Percentiles rank a stretch among this genome's conserved stretches.
Conservation (phyloP, 2,329 filamentous ascomycete species). For the Diaporthe vexans region DNA sequence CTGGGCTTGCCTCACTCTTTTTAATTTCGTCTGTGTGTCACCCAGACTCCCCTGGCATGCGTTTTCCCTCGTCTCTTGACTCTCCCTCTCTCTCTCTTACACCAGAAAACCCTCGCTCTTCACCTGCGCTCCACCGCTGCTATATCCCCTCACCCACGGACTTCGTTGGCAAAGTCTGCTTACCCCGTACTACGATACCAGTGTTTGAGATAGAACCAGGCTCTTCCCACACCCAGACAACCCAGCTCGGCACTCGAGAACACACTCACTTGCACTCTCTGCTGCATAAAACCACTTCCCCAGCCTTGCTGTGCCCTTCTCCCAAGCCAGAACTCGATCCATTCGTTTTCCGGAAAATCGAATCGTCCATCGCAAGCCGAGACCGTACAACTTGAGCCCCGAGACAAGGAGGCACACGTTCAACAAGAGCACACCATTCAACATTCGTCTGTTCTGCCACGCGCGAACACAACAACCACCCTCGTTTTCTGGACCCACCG, state of each 20-base stretch:
- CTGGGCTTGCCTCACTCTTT: conserved; percentile 34
- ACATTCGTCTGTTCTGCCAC: not conserved
- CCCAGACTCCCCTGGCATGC: conserved; percentile 34
- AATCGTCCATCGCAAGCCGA: conserved; percentile 40
- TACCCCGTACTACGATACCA: conserved; percentile 44
- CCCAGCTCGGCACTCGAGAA: conserved; percentile 48
- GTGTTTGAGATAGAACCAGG: conserved; percentile 40
- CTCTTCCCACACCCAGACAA: conserved; percentile 28
- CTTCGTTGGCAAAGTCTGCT: conserved; percentile 72
- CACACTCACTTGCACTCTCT: conserved; percentile 44
- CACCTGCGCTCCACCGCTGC: conserved; percentile 41
- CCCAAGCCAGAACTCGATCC: conserved; percentile 31
- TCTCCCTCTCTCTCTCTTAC: conserved; percentile 11
- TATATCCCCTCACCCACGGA: conserved; percentile 48
- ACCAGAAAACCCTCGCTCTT: conserved; percentile 40
- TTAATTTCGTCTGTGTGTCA: conserved; percentile 41
- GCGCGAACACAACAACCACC: conserved; percentile 22
- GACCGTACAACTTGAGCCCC: not conserved
- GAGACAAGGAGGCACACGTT: conserved; percentile 30
- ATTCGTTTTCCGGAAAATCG: conserved; percentile 42
- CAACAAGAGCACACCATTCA: conserved; percentile 1
- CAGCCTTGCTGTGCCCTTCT: conserved; percentile 33
- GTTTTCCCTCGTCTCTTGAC: conserved; percentile 40
- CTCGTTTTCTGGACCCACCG: conserved; percentile 1
- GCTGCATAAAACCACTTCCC: conserved; percentile 31